Conservation (phyloP, 2,329 filamentous ascomycete species). For the Beauveria australis region DNA sequence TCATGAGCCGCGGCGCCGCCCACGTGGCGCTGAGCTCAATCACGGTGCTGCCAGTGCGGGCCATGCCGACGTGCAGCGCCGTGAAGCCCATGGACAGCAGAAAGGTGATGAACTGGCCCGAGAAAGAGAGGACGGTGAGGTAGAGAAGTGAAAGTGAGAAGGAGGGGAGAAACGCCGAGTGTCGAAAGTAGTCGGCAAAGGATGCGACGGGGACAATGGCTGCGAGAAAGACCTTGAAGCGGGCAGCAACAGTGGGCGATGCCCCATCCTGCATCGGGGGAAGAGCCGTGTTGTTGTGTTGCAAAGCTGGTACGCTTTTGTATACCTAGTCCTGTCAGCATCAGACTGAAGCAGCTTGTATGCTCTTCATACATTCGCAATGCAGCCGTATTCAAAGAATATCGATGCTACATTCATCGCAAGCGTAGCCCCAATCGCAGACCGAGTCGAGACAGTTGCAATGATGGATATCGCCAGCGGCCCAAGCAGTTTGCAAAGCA, state of each 20-base stretch:
- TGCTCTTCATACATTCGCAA: not conserved
- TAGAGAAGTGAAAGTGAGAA: slow-evolving; percentile 52
- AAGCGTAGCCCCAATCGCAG: slow-evolving; percentile 41
- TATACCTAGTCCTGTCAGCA: slow-evolving; percentile 16
- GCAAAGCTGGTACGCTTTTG: slow-evolving; percentile 15
- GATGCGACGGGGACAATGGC: slow-evolving; percentile 14
- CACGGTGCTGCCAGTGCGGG: slow-evolving; percentile 42
- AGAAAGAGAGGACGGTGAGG: slow-evolving; percentile 51
- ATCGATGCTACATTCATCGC: slow-evolving; percentile 32
- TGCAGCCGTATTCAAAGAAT: not conserved
- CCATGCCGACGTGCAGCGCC: slow-evolving; percentile 42
- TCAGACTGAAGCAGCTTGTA: not conserved
- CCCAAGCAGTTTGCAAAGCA: slow-evolving; percentile 50
- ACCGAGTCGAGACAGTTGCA: slow-evolving; percentile 36
- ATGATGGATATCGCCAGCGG: slow-evolving; percentile 48
- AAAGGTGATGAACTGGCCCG: slow-evolving; percentile 57
- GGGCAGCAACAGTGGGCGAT: not conserved
- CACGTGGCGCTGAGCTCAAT: slow-evolving; percentile 56
- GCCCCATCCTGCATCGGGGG: not conserved
- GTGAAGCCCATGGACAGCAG: slow-evolving; percentile 46
- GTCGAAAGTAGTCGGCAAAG: slow-evolving; percentile 38
- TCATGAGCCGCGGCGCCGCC: slow-evolving; percentile 48
- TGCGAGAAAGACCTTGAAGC: not conserved
- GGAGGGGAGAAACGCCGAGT: slow-evolving; percentile 52
- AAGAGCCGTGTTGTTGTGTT: not conserved